Base-by-base conservation (phyloP, 2,329 filamentous ascomycete species). In the Grosmannia penicillata region DNA sequence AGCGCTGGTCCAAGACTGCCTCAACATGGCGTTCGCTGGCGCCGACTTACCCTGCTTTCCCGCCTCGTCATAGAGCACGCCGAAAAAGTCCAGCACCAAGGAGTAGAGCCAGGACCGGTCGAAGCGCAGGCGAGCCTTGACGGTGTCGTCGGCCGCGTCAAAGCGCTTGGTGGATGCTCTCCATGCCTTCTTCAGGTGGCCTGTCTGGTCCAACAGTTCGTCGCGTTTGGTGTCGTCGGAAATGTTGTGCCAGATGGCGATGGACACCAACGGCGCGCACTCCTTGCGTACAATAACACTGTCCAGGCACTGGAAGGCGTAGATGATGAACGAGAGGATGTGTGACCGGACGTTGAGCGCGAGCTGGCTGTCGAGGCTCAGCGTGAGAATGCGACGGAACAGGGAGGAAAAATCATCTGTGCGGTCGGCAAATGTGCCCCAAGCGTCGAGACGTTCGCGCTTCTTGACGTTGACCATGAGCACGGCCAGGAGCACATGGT, bases 91-190 rank as follows among this genome's bases (percentile, higher is more conserved):
- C 24, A 95, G 59, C 1, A 91, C 63, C 48, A 96, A 67, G 4
- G 83, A 80, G 53, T 86, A 94, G 10, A 98, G 68, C 93, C 91
- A 98, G 32, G 83, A 82, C 39, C 93, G 74, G 58, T 98, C 91
- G 49, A 98, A 95, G 19, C 82, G 78, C 47, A 96, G 63, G 38
- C 79, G 76, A 14, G 81, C 78, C 54, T 95, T 86, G 1, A 72
- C 73, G 5, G 68, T 60, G 43, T 89, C 82, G 55, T 96, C 89
- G 37, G 82, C 83, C 27, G 81, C 76, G 44, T 96, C 87, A 49
- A 82, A 95, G 46, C 87, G 73, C 61, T 93, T 95, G 17, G 68
- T 70, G 2, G 86, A 72, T 8, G 87, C 85, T 50, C 85, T 78
- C 91, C 91, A 98, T 36, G 85, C 80, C 56, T 95, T 96, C 54